phyloP scores from a whole-genome alignment of 83 land plant genomes.

The Larix sibirica region DNA sequence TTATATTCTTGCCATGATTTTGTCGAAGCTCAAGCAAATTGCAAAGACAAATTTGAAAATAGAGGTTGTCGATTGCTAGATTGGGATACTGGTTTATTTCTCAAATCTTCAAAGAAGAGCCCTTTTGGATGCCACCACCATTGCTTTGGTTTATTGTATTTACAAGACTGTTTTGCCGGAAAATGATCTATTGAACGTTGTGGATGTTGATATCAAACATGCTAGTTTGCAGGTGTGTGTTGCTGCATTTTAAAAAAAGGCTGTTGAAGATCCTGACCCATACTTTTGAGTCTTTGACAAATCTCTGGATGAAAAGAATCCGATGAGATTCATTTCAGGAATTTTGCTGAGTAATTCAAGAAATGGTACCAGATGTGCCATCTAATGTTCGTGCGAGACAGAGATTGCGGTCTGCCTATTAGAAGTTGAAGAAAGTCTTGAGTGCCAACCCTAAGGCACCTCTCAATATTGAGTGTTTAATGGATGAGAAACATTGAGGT shows the following conservation, averaged over 20 bases:
- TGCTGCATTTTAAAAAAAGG: conserved; percentile 67
- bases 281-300: conserved; percentile 51
- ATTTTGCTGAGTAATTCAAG: conserved; percentile 79
- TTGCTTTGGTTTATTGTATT: conserved; percentile 88
- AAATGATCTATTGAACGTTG: conserved; percentile 62
- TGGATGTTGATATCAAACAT: conserved; percentile 88
- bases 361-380: conserved; percentile 64
- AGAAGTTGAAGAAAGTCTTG: conserved; percentile 91
- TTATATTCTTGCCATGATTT: conserved; percentile 64
- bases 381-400: conserved; percentile 59
- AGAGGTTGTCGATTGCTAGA: conserved; percentile 75
- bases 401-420: conserved; percentile 80
- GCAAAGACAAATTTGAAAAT: conserved; percentile 70
- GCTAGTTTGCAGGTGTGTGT: conserved; percentile 87
- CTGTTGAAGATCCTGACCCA: conserved; percentile 67
- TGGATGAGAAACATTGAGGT: conserved; percentile 74
- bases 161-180: conserved; percentile 76
- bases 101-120: conserved; percentile 82
- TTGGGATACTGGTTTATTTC: conserved; percentile 87
- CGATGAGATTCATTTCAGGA: conserved; percentile 76
- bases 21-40: conserved; percentile 76
- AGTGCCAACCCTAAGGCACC: conserved; percentile 95
- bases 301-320: conserved; percentile 86
- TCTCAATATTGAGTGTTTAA: conserved; percentile 89
- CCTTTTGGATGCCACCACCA: conserved; percentile 74